Evolutionary conservation across 176 grass and related monocot genomes (phyloP).

Genomic region (Metroxylon sagu): DNA sequence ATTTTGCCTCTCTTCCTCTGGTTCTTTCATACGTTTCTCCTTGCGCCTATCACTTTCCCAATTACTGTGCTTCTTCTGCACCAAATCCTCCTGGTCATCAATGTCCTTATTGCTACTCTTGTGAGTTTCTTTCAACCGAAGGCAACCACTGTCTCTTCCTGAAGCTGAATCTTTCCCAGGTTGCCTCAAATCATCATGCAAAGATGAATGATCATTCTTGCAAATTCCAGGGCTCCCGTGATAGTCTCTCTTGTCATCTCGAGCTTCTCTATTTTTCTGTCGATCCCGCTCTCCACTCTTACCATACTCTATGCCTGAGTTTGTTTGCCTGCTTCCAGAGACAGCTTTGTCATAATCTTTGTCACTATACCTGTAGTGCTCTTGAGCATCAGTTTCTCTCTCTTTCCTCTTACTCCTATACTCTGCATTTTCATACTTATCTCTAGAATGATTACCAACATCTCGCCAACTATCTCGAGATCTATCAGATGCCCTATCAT

Average conservation of each 20-base stretch:
- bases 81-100: slow-evolving; percentile 31
- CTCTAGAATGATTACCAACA: slow-evolving; percentile 27
- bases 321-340: slow-evolving; percentile 28
- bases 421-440: slow-evolving; percentile 31
- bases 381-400: slow-evolving; percentile 23
- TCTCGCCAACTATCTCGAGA: slow-evolving; percentile 29
- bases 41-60: slow-evolving; percentile 48
- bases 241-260: slow-evolving; percentile 9
- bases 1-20: slow-evolving; percentile 26
- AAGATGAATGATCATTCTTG: neutral
- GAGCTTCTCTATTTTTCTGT: slow-evolving; percentile 17
- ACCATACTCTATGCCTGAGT: slow-evolving; percentile 18
- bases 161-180: neutral
- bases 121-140: slow-evolving; percentile 5
- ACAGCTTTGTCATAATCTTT: slow-evolving; percentile 36
- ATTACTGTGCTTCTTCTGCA: slow-evolving; percentile 37
- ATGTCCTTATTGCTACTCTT: slow-evolving; percentile 43
- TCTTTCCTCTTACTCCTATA: slow-evolving; percentile 41
- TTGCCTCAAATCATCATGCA: neutral
- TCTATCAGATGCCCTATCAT: slow-evolving; percentile 33
- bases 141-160: too few species aligned
- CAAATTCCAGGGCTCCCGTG: slow-evolving; percentile 9
- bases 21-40: slow-evolving; percentile 7
- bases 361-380: slow-evolving; percentile 18
- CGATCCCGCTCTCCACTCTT: slow-evolving; percentile 13